Conservation (phyloP, 176 grass and related monocot species). For the Puccinellia tenuiflora region DNA sequence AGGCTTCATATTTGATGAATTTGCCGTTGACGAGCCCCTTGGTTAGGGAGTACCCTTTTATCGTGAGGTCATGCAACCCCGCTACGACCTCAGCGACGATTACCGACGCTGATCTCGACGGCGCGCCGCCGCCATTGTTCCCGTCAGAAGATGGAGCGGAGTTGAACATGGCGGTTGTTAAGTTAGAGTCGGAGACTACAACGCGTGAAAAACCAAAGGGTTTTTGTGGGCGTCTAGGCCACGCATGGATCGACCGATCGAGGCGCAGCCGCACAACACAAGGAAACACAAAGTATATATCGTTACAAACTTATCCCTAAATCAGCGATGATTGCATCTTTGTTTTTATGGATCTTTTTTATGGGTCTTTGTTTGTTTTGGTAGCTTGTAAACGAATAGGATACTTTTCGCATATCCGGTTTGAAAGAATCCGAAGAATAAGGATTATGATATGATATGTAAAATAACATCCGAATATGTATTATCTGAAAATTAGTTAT, state of each 20-base stretch:
- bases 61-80: not conserved
- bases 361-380: too few species aligned
- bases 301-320: too few species aligned
- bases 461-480: too few species aligned
- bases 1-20: not conserved
- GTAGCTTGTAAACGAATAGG: too few species aligned
- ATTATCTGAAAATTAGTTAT: too few species aligned
- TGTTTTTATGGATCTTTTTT: too few species aligned
- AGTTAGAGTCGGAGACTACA: not conserved
- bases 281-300: not conserved
- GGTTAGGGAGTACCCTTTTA: not conserved
- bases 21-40: not conserved
- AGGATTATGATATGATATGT: too few species aligned
- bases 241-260: not conserved
- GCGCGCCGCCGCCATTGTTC: not conserved
- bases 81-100: not conserved
- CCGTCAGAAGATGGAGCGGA: not conserved
- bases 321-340: too few species aligned
- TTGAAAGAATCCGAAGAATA: too few species aligned
- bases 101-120: not conserved
- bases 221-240: too few species aligned
- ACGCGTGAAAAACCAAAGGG: not conserved
- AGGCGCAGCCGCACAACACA: not conserved
- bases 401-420: too few species aligned
- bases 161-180: not conserved